Evolutionary conservation across 2,329 filamentous ascomycete species (phyloP).

Genomic region (Nigrospora osmanthi): DNA sequence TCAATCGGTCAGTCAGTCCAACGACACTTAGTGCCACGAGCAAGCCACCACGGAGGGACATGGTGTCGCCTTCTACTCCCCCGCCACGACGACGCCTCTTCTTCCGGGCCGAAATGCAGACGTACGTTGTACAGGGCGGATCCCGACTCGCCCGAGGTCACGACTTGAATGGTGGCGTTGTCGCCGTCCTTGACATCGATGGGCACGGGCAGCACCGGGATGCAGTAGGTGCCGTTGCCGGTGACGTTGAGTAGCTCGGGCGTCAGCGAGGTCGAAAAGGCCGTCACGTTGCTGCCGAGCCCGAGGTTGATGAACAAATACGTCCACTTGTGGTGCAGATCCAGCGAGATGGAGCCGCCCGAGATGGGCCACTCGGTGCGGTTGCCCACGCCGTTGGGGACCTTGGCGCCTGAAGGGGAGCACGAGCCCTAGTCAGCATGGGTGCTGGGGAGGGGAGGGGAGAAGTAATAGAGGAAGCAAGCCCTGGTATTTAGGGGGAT

Average conservation of each 20-base stretch:
- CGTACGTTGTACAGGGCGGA: slow-evolving; percentile 60
- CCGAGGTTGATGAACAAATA: slow-evolving; percentile 48
- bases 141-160: slow-evolving; percentile 50
- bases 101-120: slow-evolving; percentile 4
- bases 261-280: slow-evolving; percentile 63
- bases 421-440: background rate
- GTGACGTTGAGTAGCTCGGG: slow-evolving; percentile 50
- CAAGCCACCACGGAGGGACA: background rate
- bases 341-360: slow-evolving; percentile 38
- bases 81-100: background rate
- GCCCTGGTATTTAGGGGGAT: too few species aligned
- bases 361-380: slow-evolving; percentile 45
- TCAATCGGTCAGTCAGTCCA: background rate
- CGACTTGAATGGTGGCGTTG: slow-evolving; percentile 60
- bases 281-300: slow-evolving; percentile 40
- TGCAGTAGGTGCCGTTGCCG: slow-evolving; percentile 58
- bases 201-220: slow-evolving; percentile 51
- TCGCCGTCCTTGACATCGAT: slow-evolving; percentile 47
- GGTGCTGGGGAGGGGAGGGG: too few species aligned
- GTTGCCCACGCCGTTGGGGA: slow-evolving; percentile 33
- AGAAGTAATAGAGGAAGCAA: too few species aligned
- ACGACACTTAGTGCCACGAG: background rate
- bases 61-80: too few species aligned
- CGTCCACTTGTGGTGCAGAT: slow-evolving; percentile 43
- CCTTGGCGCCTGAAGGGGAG: slow-evolving; percentile 34